These are phyloP conservation scores for Isoetes taiwanensis DNA, from an alignment of 75 land plant genomes.

Conservation along the genomic window DNA sequence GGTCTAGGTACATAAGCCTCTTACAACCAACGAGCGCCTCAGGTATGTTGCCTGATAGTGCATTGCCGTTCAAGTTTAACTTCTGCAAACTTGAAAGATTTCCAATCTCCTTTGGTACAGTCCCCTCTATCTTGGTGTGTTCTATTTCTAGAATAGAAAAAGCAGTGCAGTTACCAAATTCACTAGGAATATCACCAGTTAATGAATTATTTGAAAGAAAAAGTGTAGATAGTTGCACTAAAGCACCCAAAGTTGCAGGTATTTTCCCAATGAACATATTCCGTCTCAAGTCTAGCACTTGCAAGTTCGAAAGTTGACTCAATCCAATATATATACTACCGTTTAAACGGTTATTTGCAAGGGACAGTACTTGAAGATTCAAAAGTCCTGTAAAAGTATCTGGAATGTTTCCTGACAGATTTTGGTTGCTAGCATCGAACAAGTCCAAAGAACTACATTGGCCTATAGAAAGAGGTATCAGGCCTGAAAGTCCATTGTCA, in stretches of 20 bases:
- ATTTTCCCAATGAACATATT: conserved; percentile 45
- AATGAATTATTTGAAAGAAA: conserved; percentile 43
- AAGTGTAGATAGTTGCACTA: conserved; percentile 28
- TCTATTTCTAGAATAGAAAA: conserved; percentile 30
- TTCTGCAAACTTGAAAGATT: conserved; percentile 23
- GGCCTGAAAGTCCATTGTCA: no score
- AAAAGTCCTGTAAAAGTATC: conserved; percentile 43
- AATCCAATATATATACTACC: conserved; percentile 57
- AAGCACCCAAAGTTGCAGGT: conserved; percentile 46
- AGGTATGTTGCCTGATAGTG: conserved; percentile 42
- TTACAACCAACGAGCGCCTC: no score
- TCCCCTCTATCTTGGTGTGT: conserved; percentile 32
- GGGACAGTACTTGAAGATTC: conserved; percentile 32
- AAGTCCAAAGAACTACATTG: no score
- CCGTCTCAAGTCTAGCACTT: conserved; percentile 27
- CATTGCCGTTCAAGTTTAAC: conserved; percentile 46
- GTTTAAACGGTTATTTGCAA: conserved; percentile 38
- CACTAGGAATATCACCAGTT: conserved; percentile 39
- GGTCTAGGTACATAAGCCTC: no score
- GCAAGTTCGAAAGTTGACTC: conserved; percentile 33
- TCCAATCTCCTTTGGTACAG: conserved; percentile 38
- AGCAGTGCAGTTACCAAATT: conserved; percentile 44
- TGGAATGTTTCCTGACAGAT: conserved; percentile 56
- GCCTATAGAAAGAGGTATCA: no score
- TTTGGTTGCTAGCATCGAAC: conserved; percentile 36